Conservation (phyloP, 345 rosid species). For the Camelina sativa region DNA sequence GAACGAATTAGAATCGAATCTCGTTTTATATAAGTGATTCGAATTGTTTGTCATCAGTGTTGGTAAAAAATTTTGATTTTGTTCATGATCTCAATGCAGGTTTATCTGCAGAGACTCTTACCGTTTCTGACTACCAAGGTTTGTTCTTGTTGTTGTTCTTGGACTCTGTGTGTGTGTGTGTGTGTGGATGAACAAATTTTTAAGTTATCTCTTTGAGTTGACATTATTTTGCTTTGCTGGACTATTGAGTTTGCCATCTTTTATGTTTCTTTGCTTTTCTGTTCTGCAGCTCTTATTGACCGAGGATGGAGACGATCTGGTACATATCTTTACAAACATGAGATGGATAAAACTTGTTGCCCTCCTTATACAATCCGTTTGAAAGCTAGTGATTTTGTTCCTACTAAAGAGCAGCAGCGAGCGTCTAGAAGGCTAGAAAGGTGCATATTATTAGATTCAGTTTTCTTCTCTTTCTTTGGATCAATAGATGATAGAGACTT, state of each 20-base stretch:
- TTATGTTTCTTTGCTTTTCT: background rate
- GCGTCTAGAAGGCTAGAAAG: constrained; percentile 70
- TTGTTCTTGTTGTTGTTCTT: constrained; percentile 17
- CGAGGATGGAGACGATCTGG: constrained; percentile 96
- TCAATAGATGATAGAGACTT: background rate
- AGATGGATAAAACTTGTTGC: constrained; percentile 94
- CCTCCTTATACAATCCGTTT: constrained; percentile 94
- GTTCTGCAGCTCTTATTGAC: constrained; percentile 75
- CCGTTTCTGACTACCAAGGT: constrained; percentile 98
- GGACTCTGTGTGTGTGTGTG: background rate
- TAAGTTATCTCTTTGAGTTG: background rate
- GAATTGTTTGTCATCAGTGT: too few relatives aligned
- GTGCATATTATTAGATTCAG: constrained; percentile 43
- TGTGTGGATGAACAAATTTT: constrained; percentile 21
- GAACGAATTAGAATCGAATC: background rate
- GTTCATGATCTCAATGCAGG: constrained; percentile 52
- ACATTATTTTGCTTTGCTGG: background rate
- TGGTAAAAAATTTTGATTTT: background rate
- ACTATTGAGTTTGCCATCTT: background rate
- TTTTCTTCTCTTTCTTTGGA: background rate
- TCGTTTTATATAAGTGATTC: background rate
- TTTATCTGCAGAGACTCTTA: constrained; percentile 59
- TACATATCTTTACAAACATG: constrained; percentile 82
- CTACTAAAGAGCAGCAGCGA: constrained; percentile 81
- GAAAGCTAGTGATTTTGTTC: constrained; percentile 72